Evolutionary conservation across 2,329 filamentous ascomycete species (phyloP), one percentile per base, ranked within the genome.

Genomic region (Pseudopyricularia javanii): DNA sequence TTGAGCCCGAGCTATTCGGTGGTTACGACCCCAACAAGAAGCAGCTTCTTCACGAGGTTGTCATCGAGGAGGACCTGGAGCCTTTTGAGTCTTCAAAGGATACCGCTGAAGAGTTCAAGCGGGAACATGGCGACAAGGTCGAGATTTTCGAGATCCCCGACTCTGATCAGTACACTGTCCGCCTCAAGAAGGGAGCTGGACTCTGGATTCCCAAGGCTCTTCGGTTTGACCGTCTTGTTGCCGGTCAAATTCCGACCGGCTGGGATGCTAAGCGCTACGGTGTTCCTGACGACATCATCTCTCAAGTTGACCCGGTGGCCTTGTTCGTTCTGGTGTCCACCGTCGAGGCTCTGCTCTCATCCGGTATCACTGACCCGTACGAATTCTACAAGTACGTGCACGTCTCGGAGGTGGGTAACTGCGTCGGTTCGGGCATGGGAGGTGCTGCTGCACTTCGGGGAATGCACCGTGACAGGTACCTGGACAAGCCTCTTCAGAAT

Each of bases 351-450:
- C 83, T 98, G 7, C 78, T 98, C 51, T 86, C 89, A 30, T 86
- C 88, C 57, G 93, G 93, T 83, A 91, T 98, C 68, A 97, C 93
- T 26, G 94, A 98, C 66, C 94, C 93, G 20, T 98, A 97, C 66
- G 93, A 98, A 73, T 97, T 98, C 74, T 98, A 98, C 81, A 91
- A 97, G 76, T 98, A 98, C 64, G 91, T 98, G 57, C 93, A 98
- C 69, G 83, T 98, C 56, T 97, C 93, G 7, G 88, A 98, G 66
- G 88, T 98, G 51, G 93, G 93, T 69, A 98, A 98, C 79, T 97
- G 91, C 66, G 84, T 98, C 60, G 93, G 93, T 70, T 98, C 94
- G 32, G 93, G 94, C 77, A 95, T 98, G 75, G 93, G 93, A 79
- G 94, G 93, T 72, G 86, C 90, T 56, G 82, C 82, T 62, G 93